Evolutionary conservation across 257 asterid genomes (phyloP).

Genomic region (Ligustrum vulgare): DNA sequence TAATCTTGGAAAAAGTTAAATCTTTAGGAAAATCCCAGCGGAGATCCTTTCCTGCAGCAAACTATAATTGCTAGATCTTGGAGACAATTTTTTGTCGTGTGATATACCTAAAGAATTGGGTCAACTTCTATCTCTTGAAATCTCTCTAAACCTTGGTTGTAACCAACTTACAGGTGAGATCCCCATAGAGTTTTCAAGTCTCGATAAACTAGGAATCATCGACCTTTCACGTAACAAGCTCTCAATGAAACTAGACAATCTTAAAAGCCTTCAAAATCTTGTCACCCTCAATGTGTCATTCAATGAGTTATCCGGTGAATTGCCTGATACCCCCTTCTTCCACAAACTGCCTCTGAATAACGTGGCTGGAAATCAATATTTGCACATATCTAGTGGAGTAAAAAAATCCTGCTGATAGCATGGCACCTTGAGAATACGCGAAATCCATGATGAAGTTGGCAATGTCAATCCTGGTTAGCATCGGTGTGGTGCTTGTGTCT

Average conservation of each 20-base stretch:
- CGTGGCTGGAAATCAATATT: constrained; percentile 64
- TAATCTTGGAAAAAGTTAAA: constrained; percentile 62
- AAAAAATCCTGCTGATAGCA: constrained; percentile 44
- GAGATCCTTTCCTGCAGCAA: constrained; percentile 66
- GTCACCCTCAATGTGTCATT: constrained; percentile 83
- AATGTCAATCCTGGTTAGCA: constrained; percentile 81
- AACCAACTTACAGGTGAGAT: constrained; percentile 75
- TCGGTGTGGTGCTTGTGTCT: constrained; percentile 68
- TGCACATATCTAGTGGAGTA: constrained; percentile 57
- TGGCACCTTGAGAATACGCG: constrained; percentile 38
- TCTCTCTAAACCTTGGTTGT: constrained; percentile 82
- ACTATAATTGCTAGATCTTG: constrained; percentile 81
- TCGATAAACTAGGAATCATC: constrained; percentile 64
- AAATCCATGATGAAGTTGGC: constrained; percentile 69
- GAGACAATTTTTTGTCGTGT: constrained; percentile 70
- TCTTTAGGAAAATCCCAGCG: constrained; percentile 68
- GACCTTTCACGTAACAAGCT: constrained; percentile 88
- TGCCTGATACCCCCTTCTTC: constrained; percentile 81
- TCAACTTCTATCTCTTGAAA: constrained; percentile 75
- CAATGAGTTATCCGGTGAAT: constrained; percentile 74
- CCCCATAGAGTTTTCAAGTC: constrained; percentile 71
- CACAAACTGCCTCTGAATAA: constrained; percentile 62
- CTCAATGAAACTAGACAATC: constrained; percentile 59
- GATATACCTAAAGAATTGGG: constrained; percentile 70
- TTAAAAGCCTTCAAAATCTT: constrained; percentile 68